A percentile compares a stretch with the other conserved stretches of the same genome.
These are phyloP conservation scores for Puccinia sorghi DNA, from an alignment of 1,284 basidiomycete species.

Conservation along the genomic window DNA sequence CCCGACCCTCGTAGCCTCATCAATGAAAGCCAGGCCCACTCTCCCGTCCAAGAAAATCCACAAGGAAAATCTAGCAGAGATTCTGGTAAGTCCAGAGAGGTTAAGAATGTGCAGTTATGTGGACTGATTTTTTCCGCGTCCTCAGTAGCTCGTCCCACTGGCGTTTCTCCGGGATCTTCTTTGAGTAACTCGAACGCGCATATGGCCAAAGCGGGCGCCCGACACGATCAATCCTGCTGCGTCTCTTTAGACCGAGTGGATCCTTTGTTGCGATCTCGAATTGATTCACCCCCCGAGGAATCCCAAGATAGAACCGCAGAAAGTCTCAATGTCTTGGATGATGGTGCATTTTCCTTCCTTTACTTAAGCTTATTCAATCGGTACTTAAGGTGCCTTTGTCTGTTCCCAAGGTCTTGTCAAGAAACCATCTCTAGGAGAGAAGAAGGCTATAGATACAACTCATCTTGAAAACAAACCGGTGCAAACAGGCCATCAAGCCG, in stretches of 20 bases:
- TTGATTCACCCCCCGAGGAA: not conserved
- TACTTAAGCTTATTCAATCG: not conserved
- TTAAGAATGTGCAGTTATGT: not conserved
- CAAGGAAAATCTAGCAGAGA: not conserved
- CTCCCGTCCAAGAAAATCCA: not conserved
- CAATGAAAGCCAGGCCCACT: not conserved
- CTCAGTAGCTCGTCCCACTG: not conserved
- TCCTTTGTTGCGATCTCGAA: not conserved
- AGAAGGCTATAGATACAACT: not conserved
- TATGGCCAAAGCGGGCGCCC: not conserved
- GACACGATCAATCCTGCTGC: not conserved
- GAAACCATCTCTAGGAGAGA: not conserved
- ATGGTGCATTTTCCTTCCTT: constrained; percentile 1
- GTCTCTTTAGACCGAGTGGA: not conserved
- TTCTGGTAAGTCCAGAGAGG: not conserved
- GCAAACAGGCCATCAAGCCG: not conserved
- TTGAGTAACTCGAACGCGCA: not conserved
- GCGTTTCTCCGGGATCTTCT: not conserved
- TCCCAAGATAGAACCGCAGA: not conserved
- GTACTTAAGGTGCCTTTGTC: not conserved
- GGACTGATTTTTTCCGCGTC: not conserved
- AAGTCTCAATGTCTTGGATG: not conserved
- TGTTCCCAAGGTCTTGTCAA: not conserved
- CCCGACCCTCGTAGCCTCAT: not conserved
- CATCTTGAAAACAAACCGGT: not conserved